Percentiles rank a stretch among this genome's conserved stretches.
Conservation (phyloP, 768 basidiomycete genomes). For the Amanita pallidorosea region DNA sequence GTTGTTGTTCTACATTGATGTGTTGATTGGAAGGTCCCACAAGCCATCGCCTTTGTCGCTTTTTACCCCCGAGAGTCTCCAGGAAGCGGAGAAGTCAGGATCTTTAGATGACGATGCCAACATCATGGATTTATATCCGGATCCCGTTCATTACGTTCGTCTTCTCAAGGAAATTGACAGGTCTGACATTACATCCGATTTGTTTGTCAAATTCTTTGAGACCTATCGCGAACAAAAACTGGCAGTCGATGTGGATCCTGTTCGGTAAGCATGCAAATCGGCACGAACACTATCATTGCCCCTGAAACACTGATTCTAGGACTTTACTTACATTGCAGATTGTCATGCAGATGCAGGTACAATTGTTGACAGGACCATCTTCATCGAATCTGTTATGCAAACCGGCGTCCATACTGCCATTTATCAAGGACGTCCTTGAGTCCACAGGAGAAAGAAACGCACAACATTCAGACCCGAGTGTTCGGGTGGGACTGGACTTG, state of each 20-base stretch:
- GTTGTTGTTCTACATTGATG: conserved; percentile 4
- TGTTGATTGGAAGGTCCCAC: conserved; percentile 13
- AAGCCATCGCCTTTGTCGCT: conserved; percentile 23
- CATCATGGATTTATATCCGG: conserved; percentile 61
- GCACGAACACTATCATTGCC: neutral
- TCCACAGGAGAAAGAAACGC: conserved; percentile 14
- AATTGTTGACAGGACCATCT: conserved; percentile 42
- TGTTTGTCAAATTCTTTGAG: conserved; percentile 71
- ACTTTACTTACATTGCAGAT: conserved; percentile 70
- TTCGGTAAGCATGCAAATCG: conserved; percentile 40
- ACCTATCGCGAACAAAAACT: conserved; percentile 42
- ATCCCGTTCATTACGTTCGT: conserved; percentile 57
- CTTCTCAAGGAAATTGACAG: conserved; percentile 59
- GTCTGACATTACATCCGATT: conserved; percentile 54
- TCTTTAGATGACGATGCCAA: conserved; percentile 41
- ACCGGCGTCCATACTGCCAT: conserved; percentile 68
- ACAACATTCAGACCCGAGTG: conserved; percentile 16
- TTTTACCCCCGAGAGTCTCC: conserved; percentile 41
- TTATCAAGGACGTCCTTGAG: conserved; percentile 71
- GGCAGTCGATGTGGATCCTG: conserved; percentile 32
- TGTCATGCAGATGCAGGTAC: conserved; percentile 70
- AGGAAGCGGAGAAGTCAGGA: conserved; percentile 25
- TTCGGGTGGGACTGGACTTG: neutral
- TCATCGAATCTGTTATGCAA: conserved; percentile 48
- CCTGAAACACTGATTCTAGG: conserved; percentile 21